These are phyloP conservation scores for Hanseniaspora guilliermondii DNA, from an alignment of 805 yeast species.

Conservation along the genomic window DNA sequence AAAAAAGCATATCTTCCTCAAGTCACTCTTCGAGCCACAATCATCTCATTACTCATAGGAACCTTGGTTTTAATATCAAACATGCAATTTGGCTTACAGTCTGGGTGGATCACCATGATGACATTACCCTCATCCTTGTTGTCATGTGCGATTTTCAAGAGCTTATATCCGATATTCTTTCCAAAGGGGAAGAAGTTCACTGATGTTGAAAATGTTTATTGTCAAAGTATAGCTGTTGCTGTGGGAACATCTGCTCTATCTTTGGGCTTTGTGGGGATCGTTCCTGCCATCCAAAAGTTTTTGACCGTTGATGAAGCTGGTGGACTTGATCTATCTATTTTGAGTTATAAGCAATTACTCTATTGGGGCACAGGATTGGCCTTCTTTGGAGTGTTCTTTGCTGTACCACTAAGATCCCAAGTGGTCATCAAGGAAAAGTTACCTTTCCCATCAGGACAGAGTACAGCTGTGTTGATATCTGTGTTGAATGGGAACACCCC, in stretches of 20 bases:
- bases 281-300: slow-evolving; percentile 90
- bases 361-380: slow-evolving; percentile 82
- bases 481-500: slow-evolving; percentile 63
- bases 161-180: slow-evolving; percentile 29
- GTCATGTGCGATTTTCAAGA: slow-evolving; percentile 72
- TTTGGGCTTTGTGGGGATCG: slow-evolving; percentile 86
- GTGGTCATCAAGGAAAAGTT: slow-evolving; percentile 78
- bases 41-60: slow-evolving; percentile 75
- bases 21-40: slow-evolving; percentile 58
- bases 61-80: slow-evolving; percentile 75
- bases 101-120: slow-evolving; percentile 99
- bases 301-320: slow-evolving; percentile 71
- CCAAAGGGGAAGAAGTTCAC: slow-evolving; percentile 39
- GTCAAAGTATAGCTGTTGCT: slow-evolving; percentile 88
- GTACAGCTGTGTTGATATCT: slow-evolving; percentile 85
- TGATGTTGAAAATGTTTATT: slow-evolving; percentile 88
- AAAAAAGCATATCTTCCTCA: slow-evolving; percentile 48
- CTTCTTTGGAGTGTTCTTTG: slow-evolving; percentile 90
- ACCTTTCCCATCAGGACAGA: slow-evolving; percentile 89
- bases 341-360: slow-evolving; percentile 43
- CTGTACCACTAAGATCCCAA: slow-evolving; percentile 74
- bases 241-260: slow-evolving; percentile 96
- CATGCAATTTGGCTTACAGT: slow-evolving; percentile 91
- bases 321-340: slow-evolving; percentile 21
- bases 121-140: slow-evolving; percentile 83